Conservation (phyloP, 305 asterid species). For the Vinca major region DNA sequence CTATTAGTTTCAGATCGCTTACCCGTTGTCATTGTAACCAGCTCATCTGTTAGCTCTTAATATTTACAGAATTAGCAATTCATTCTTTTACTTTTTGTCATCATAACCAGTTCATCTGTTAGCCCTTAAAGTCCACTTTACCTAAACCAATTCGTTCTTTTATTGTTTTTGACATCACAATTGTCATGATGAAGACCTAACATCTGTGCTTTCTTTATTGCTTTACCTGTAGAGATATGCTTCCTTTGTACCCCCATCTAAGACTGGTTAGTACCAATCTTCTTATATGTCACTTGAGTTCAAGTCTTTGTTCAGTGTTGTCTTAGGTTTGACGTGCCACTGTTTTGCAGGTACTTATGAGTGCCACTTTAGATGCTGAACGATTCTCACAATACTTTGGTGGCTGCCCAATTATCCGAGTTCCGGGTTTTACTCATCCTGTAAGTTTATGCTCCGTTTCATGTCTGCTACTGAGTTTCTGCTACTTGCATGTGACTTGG, state of each 20-base stretch:
- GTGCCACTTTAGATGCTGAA: conserved; percentile 95
- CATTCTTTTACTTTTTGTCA: not conserved
- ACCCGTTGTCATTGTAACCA: not conserved
- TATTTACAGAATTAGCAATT: not conserved
- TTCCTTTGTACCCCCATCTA: conserved; percentile 72
- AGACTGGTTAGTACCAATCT: conserved; percentile 58
- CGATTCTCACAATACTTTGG: conserved; percentile 80
- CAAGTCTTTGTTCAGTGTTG: not conserved
- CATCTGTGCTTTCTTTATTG: conserved; percentile 20
- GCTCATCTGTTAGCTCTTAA: not conserved
- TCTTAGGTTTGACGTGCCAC: conserved; percentile 11
- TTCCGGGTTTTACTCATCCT: conserved; percentile 92
- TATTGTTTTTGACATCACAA: not conserved
- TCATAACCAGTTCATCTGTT: not conserved
- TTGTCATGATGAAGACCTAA: not conserved
- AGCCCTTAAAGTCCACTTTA: no score
- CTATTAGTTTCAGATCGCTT: not conserved
- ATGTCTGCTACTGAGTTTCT: conserved; percentile 6
- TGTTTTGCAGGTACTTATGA: conserved; percentile 71
- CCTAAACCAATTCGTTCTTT: not conserved
- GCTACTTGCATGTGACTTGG: conserved; percentile 18
- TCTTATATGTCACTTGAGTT: conserved; percentile 1
- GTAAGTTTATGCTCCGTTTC: conserved; percentile 33
- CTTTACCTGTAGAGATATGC: conserved; percentile 64
- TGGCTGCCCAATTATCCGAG: conserved; percentile 82